Base-by-base conservation (phyloP, 2,329 filamentous ascomycete genomes). In the Harringtonia lauricola region DNA sequence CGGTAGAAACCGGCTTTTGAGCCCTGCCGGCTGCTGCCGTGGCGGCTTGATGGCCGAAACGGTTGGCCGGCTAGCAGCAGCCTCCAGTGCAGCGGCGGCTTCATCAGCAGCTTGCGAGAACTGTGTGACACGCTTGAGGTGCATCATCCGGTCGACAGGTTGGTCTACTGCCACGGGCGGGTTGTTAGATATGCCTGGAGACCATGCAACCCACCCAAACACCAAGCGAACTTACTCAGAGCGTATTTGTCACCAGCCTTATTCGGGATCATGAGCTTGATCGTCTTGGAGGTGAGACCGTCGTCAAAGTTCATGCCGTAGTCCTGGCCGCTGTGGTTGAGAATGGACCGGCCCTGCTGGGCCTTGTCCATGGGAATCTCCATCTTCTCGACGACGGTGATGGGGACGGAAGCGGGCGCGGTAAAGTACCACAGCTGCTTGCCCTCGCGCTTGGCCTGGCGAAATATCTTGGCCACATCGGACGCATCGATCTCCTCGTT, bases 361-460 rank as follows among this genome's bases (percentile, higher is more conserved):
- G 72, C 69, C 42, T 72, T 68, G 45, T 77, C 72, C 53, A 76
- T 57, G 10, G 71, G 70, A 35, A 86, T 71, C 31, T 79, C 71
- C 48, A 86, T 65, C 50, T 80, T 71, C 55, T 79, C 74, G 38
- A 88, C 64, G 1, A 81, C 69, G 12, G 74, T 76, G 45, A 88
- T 71, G n/a, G 83, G 77, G 3, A 87, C 64, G 12, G 76, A 76
- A 7, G 78, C 73, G 2, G 84, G 84, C 4, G 81, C 79, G 10
- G 81, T 85, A 53, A 89, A 86, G 58, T 87, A 85, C 84, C 83
- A 89, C 47, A 88, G 68, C 57, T 88, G 79, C 65, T 86, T 87
- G 49, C 80, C 81, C 44, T 77, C 65, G 8, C 81, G 58, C 52
- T 76, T 74, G 43, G 71, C 70, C 45, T 74, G 66, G 53, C 66